Base-by-base conservation (phyloP, 208 protist genomes). In the Crithidia acanthocephali region DNA sequence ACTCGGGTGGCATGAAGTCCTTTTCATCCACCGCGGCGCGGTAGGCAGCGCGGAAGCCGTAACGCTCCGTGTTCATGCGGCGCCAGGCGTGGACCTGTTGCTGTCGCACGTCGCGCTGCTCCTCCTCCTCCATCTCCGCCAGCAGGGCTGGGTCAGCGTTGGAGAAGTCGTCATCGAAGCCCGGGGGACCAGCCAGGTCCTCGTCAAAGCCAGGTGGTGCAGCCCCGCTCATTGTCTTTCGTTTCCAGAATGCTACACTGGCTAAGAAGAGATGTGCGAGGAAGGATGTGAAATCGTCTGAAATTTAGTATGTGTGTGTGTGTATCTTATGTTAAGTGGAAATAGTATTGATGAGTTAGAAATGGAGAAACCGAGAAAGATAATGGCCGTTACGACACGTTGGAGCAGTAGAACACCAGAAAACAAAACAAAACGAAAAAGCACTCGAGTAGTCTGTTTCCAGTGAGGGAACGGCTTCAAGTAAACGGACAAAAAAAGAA, bases 1-100 rank as follows among this genome's bases (percentile, higher is more conserved):
- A 98, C 83, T 99, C 99, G 7, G 99, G 98, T 15, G 99, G 99
- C 76, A 98, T 90, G 23, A 83, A 58, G 69, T 93, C 87, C 55
- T 95, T 88, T 52, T 87, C 60, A 25, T 80, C 74, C 59, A 85
- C 79, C 28, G 93, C 93, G 10, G 85, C 77, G 13, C 76, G 66
- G 78, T 89, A 94, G 16, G 84, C 83, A 16, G 85, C 55, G 40
- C 90, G 88, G 68, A 86, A 94, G 50, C 86, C 92, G 61, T 88
- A 91, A n/a, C 80, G 77, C 25, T 61, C 48, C 20, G 84, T 91
- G 68, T 97, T 95, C 33, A 79, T 74, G 32, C 74, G 73, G 30
- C 88, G 80, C 92, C 92, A 97, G 65, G 80, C 81, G 10, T 74
- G 59, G 33, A 92, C 84, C 33, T 72, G 76, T 59, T 57, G 60